Percentiles rank a stretch among this genome's conserved stretches.
Conservation (phyloP, 371 early-diverging fungal genomes). For the Lichtheimia corymbifera region DNA sequence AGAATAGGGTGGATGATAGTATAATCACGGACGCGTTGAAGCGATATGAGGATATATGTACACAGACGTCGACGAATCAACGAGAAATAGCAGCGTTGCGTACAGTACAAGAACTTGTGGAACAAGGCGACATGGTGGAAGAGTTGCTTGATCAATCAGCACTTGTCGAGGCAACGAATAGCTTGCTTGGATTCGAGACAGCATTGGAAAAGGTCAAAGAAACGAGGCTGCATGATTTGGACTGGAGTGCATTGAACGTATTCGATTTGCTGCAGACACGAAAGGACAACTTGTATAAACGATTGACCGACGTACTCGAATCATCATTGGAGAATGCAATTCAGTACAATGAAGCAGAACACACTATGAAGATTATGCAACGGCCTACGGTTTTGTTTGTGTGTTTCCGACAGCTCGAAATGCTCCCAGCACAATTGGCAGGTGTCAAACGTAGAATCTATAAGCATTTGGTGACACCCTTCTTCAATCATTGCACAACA, state of each 20-base stretch:
- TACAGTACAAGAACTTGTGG: not conserved
- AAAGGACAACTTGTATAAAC: not conserved
- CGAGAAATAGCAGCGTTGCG: not conserved
- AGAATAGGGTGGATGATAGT: not conserved
- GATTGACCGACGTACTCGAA: not conserved
- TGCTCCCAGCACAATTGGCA: slow-evolving; percentile 6
- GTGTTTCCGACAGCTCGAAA: slow-evolving; percentile 9
- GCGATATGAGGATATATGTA: not conserved
- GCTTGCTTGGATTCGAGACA: not conserved
- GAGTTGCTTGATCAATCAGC: not conserved
- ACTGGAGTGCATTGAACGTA: not conserved
- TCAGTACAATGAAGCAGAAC: not conserved
- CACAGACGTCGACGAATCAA: not conserved
- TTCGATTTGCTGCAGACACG: not conserved
- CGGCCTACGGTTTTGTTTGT: slow-evolving; percentile 5
- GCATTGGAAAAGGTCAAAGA: not conserved
- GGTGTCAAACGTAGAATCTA: slow-evolving; percentile 5
- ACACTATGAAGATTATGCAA: not conserved
- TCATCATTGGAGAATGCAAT: not conserved
- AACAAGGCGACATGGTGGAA: not conserved
- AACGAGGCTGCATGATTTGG: not conserved
- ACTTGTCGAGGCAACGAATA: not conserved
- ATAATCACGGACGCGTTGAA: not conserved
- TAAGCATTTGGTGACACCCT: not conserved
- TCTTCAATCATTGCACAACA: not conserved